A percentile compares a stretch with the other conserved stretches of the same genome.
These are phyloP conservation scores for Ambrosia artemisiifolia DNA, from an alignment of 129 eudicot genomes.

Conservation along the genomic window DNA sequence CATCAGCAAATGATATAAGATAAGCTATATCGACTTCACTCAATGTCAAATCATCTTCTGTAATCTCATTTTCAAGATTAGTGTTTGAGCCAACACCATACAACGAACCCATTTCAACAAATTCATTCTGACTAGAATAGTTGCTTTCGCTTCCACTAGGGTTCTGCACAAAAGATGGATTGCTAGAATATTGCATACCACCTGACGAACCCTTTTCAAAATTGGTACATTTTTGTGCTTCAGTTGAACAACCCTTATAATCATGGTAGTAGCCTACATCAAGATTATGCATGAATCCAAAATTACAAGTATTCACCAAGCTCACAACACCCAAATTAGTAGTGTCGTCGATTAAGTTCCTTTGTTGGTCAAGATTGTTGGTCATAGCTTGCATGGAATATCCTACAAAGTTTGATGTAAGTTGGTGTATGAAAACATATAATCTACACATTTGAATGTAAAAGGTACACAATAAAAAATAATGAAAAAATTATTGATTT, in stretches of 20 bases:
- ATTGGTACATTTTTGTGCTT: not conserved
- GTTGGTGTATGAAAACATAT: not conserved
- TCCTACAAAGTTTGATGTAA: not conserved
- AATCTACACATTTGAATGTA: not conserved
- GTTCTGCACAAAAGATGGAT: not conserved
- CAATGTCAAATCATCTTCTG: constrained; percentile 20
- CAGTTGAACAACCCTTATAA: constrained; percentile 2
- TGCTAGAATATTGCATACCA: not conserved
- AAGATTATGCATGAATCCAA: constrained; percentile 1
- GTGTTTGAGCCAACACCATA: constrained; percentile 5
- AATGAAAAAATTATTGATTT: too few relatives aligned
- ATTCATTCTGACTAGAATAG: not conserved
- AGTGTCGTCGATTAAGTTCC: constrained; percentile 1
- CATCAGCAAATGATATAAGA: constrained; percentile 11
- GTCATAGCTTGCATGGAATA: constrained; percentile 15
- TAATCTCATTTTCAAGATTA: constrained; percentile 7
- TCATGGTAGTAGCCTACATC: not conserved
- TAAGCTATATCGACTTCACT: constrained; percentile 15
- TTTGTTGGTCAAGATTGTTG: constrained; percentile 11
- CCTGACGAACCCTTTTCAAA: constrained; percentile 6
- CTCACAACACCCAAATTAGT: not conserved
- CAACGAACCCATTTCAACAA: not conserved
- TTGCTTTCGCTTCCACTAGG: not conserved
- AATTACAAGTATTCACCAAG: not conserved
- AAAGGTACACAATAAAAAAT: too few relatives aligned